Base-by-base conservation (phyloP, 1,139 yeast genomes). In the Sugiyamaella novakii region DNA sequence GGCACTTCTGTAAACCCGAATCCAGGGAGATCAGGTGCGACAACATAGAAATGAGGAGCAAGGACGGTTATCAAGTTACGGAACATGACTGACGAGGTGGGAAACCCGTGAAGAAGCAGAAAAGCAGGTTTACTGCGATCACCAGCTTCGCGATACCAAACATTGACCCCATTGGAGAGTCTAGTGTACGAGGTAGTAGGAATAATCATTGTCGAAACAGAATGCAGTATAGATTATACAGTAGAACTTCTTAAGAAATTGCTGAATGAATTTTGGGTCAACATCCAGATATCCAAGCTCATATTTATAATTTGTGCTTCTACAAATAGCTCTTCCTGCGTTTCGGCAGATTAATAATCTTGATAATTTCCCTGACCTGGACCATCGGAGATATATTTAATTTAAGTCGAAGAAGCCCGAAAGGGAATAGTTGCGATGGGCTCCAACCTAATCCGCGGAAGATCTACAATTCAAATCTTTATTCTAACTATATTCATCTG, bases 1-100 rank as follows among this genome's bases (percentile, higher is more conserved):
- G 72, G 66, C 11, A 59, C 54, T 42, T 61, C 61, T 2, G 78
- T 73, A 41, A 59, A 64, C 1, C 78, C 78, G 56, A 62, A 74
- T 1, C 75, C 71, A 12, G 78, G 78, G 29, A 74, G 58, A 57
- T 74, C 78, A 2, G 78, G 78, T 3, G 78, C 77, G 50, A 74
- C 50, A 6, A 74, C 64, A 51, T 69, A 75, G 54, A 63, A 73
- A 27, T 65, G 54, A 5, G 68, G 57, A 3, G 70, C 63, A 28
- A 74, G 61, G 22, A 70, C 52, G 5, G 74, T 70, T 37, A 74
- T 70, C 53, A 74, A 52, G 35, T 66, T 55, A 38, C 71, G 62
- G 57, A 61, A 74, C 68, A 65, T 68, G 50, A 66, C 62, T 0
- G 78, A 73, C 3, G 77, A 70, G 1, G 76, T 63, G 10, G 78